phyloP scores from a whole-genome alignment of 2,329 filamentous ascomycete species.

The Xylaria hypoxylon region DNA sequence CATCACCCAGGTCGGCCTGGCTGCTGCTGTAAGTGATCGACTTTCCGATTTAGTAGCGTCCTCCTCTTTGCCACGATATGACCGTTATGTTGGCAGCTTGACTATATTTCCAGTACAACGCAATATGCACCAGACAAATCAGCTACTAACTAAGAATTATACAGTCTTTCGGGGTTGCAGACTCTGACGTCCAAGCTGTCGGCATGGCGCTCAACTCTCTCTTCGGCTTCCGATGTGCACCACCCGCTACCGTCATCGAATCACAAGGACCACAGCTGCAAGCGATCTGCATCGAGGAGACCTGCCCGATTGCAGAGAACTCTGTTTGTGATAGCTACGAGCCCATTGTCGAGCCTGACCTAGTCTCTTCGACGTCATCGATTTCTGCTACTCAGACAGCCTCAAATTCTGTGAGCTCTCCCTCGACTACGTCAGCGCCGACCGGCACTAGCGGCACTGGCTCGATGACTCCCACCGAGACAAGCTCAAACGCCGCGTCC shows the following conservation, averaged over 20 bases:
- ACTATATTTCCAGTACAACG: not conserved
- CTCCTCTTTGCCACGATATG: not conserved
- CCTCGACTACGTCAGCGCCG: slow-evolving; percentile 14
- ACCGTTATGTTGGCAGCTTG: not conserved
- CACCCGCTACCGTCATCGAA: slow-evolving; percentile 59
- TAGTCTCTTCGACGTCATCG: slow-evolving; percentile 29
- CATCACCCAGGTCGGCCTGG: slow-evolving; percentile 67
- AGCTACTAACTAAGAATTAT: not conserved
- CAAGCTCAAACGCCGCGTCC: slow-evolving; percentile 31
- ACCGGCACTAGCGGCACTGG: not conserved
- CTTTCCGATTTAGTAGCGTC: not conserved
- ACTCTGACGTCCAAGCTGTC: slow-evolving; percentile 62
- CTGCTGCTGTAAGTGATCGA: slow-evolving; percentile 54
- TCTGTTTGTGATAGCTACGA: slow-evolving; percentile 61
- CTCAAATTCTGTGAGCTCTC: slow-evolving; percentile 34
- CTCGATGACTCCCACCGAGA: slow-evolving; percentile 23
- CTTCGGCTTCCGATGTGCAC: slow-evolving; percentile 65
- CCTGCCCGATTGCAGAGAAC: slow-evolving; percentile 61
- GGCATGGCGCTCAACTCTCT: slow-evolving; percentile 60
- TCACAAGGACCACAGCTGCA: slow-evolving; percentile 61
- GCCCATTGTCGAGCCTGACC: slow-evolving; percentile 43
- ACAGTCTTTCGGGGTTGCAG: slow-evolving; percentile 67
- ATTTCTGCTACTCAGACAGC: slow-evolving; percentile 34
- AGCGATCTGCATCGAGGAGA: slow-evolving; percentile 65
- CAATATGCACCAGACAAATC: not conserved